Base-by-base conservation (phyloP, 371 early-diverging fungal species). In the Rhizopus microsporus region DNA sequence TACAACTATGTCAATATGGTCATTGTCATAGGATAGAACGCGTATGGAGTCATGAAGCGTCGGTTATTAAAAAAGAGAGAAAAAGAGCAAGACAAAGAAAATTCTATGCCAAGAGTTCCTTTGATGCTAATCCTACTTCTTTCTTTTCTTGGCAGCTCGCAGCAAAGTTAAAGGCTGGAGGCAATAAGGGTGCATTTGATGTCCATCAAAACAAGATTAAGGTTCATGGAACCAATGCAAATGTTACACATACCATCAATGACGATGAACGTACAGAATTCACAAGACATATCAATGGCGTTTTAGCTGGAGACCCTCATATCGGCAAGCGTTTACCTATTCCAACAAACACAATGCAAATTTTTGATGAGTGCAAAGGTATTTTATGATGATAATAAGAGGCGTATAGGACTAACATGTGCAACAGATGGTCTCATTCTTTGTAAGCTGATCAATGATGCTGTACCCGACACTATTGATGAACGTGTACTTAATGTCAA, bases 221-320 rank as follows among this genome's bases (percentile, higher is more conserved):
- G 32, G 88, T 94, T 54, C 87, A 89, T 59, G 94, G 95, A 53
- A 82, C 90, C 48, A 88, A 88, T 59, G 86, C 87, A 50, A 93
- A 91, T 73, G 87, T 87, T 8, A 92, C 94, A 8, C 98, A 97
- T 71, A 93, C 96, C 6, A 94, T 97, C 78, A 96, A 97, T 71
- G 96, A 95, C 67, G 98, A 98, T 68, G 98, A 98, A 74, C 90
- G 92, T 68, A 91, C 93, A 60, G 92, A 92, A 74, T 98, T 98
- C 63, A 89, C 91, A 29, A 82, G 85, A 64, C 97, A 98, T 73
- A 95, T 97, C 67, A 98, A 98, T 78, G 81, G 85, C 38, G 86
- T 86, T 40, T 78, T 98, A 53, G 87, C 80, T 10, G 83, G 86
- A 40, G 97, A 97, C 77, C 68, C 68, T 55, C 86, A 95, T 70